A percentile compares a stretch with the other conserved stretches of the same genome.
Conservation (phyloP, 805 yeast species). For the Yarrowia osloensis region DNA sequence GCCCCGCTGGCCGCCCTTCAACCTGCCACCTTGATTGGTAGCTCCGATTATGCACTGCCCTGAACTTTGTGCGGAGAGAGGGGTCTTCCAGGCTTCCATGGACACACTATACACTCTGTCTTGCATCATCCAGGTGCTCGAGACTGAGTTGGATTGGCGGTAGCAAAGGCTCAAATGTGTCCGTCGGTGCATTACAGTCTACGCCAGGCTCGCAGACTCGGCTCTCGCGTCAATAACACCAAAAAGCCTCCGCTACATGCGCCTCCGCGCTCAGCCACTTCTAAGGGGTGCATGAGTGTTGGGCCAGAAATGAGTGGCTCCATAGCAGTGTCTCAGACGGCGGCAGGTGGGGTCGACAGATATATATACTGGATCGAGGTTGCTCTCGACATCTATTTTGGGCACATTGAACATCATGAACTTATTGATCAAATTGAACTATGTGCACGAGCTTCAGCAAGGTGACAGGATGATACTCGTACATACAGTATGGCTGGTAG, state of each 20-base stretch:
- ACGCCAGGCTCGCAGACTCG: neutral
- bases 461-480: too few species aligned
- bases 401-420: too few species aligned
- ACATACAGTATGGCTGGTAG: too few species aligned
- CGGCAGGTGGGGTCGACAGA: too few species aligned
- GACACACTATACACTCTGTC: too few species aligned
- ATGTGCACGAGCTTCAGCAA: too few species aligned
- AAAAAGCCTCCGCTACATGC: neutral
- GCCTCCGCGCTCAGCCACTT: neutral
- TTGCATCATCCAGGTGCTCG: too few species aligned
- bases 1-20: neutral
- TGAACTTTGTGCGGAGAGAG: conserved; percentile 6
- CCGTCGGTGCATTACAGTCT: neutral
- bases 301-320: neutral
- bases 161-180: neutral
- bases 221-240: neutral
- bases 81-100: neutral
- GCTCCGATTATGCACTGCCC: conserved; percentile 28
- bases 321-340: neutral
- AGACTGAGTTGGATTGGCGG: neutral
- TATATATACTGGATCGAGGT: too few species aligned
- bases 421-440: too few species aligned
- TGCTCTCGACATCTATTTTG: too few species aligned
- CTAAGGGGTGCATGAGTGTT: neutral
- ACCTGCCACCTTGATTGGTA: neutral